A percentile compares a stretch with the other conserved stretches of the same genome.
Evolutionary conservation across 2,329 filamentous ascomycete genomes (phyloP).

Genomic region (Penicillium sp.): DNA sequence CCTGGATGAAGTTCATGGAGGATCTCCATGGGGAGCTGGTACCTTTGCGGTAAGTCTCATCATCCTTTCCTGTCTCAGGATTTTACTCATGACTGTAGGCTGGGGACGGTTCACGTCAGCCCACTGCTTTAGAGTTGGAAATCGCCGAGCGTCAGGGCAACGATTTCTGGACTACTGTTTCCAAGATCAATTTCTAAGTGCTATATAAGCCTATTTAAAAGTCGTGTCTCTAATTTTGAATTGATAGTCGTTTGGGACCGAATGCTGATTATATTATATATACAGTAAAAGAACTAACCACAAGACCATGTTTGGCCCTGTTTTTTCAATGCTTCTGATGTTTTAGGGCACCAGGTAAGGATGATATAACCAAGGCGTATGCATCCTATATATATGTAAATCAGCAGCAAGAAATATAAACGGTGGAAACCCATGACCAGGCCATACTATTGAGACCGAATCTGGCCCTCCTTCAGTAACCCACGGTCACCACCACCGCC

Average conservation of each 20-base stretch:
- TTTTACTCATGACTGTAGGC: conserved; percentile 35
- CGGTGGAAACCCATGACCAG: not conserved
- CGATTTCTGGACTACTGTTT: conserved; percentile 73
- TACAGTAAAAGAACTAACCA: too few relatives aligned
- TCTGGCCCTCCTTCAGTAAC: conserved; percentile 35
- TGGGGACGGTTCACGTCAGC: conserved; percentile 80
- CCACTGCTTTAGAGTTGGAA: conserved; percentile 70
- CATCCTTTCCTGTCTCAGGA: not conserved
- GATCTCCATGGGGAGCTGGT: conserved; percentile 88
- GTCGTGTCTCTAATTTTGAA: too few relatives aligned
- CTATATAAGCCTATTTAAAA: too few relatives aligned
- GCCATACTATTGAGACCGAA: conserved; percentile 15
- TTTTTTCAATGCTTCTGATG: too few relatives aligned
- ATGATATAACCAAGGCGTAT: not conserved
- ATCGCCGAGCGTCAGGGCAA: conserved; percentile 82
- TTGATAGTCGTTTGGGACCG: too few relatives aligned
- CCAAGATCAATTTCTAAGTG: conserved; percentile 62
- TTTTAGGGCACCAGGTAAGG: not conserved
- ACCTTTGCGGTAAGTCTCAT: conserved; percentile 68
- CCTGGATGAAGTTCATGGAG: conserved; percentile 78
- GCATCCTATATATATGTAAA: not conserved
- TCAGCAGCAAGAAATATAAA: not conserved
- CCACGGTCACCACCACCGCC: conserved; percentile 56
- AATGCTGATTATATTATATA: too few relatives aligned
- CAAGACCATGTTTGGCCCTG: too few relatives aligned